These are phyloP conservation scores for Wilcoxina mikolae DNA, from an alignment of 495 filamentous ascomycete species.

Conservation along the genomic window DNA sequence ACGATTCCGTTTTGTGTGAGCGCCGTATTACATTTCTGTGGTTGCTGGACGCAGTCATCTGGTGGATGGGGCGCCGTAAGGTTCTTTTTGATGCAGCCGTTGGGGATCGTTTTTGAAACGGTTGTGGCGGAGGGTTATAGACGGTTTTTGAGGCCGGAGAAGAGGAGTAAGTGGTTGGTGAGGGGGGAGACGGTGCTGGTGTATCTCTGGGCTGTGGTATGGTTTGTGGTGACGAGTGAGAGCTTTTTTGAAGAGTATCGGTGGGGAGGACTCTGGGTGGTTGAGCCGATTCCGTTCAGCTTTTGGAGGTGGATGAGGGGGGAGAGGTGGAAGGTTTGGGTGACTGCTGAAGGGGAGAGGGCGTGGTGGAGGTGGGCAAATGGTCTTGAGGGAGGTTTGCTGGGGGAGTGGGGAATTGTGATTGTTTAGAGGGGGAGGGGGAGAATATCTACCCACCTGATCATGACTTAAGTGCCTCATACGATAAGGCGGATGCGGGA, in stretches of 20 bases:
- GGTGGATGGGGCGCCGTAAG: constrained; percentile 11
- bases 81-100: constrained; percentile 20
- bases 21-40: constrained; percentile 12
- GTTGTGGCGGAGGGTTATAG: constrained; percentile 4
- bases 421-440: background rate
- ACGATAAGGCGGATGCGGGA: too few relatives aligned
- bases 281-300: constrained; percentile 17
- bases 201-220: constrained; percentile 13
- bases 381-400: constrained; percentile 8
- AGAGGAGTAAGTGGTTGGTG: background rate
- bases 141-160: background rate
- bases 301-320: background rate
- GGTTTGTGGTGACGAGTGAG: constrained; percentile 9
- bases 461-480: too few relatives aligned
- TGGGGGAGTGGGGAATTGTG: background rate
- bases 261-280: constrained; percentile 15
- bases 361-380: constrained; percentile 14
- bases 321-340: constrained; percentile 9
- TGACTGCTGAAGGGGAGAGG: constrained; percentile 6
- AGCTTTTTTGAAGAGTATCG: constrained; percentile 20
- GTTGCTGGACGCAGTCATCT: constrained; percentile 10
- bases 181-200: background rate
- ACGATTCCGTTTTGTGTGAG: constrained; percentile 13
- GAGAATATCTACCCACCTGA: too few relatives aligned
- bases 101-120: constrained; percentile 12